Base-by-base conservation (phyloP, 2,329 filamentous ascomycete species). In the Fusarium protoensiforme region DNA sequence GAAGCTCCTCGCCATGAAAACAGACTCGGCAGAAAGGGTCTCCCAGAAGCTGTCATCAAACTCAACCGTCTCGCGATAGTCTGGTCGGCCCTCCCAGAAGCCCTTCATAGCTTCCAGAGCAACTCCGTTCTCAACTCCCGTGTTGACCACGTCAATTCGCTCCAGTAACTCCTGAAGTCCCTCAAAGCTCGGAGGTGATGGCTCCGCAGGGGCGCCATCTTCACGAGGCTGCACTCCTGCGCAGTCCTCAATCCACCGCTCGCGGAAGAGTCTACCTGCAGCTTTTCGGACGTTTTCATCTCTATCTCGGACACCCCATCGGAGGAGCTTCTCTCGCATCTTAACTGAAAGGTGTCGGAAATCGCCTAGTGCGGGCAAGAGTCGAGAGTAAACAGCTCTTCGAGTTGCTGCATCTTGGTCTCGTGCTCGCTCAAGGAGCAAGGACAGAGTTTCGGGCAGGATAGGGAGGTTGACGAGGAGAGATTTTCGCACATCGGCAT, bases 241-340 rank as follows among this genome's bases (percentile, higher is more conserved):
- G 77, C 95, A 98, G 79, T 98, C 94, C 79, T 98, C 96, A 69
- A 99, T 96, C 96, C 96, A 99, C n/a, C 94, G 91, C 79, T 98
- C 95, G 69, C 93, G 91, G 84, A 99, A 99, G 8, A 98, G 87
- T 53, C 94, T 92, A 9, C 93, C 94, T 5, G 96, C 94, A 10
- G 96, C 96, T 81, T 98, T 97, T 61, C 95, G 91, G 14, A 99
- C 96, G 75, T 93, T 94, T 75, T 98, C 96, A 75, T 99, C 96
- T 81, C 96, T 91, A 81, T 99, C 96, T 41, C 95, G 91, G 43
- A 99, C 86, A 59, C 96, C 96, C 96, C 96, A 99, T 41, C 96
- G 91, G 31, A 99, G 88, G 35, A 99, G 87, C 82, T 98, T 98
- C 83, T 99, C 96, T 79, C 96, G 89, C 92, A 98, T 97, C 2